phyloP scores from a whole-genome alignment of 1,284 basidiomycete genomes.

The Spongiforma sp. region DNA sequence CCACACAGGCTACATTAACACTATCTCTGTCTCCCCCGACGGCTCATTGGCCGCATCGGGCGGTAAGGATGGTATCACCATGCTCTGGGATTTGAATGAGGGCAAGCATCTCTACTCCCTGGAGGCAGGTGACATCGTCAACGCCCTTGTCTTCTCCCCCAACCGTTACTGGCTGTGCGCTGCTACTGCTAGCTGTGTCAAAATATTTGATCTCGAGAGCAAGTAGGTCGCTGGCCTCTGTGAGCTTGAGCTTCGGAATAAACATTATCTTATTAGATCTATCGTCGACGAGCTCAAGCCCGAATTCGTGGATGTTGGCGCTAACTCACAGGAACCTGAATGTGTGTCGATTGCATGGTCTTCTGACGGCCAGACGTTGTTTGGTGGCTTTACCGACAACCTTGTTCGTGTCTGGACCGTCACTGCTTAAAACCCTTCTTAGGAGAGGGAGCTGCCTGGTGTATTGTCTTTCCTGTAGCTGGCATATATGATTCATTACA shows the following conservation, averaged over 20 bases:
- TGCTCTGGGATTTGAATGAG: slow-evolving; percentile 99
- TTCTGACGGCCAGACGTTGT: slow-evolving; percentile 96
- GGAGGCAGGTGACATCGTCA: slow-evolving; percentile 98
- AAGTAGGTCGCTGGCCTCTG: slow-evolving; percentile 65
- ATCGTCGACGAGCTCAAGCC: slow-evolving; percentile 99
- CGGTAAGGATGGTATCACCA: slow-evolving; percentile 99
- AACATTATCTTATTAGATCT: slow-evolving; percentile 59
- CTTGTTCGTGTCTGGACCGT: slow-evolving; percentile 93
- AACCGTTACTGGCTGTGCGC: slow-evolving; percentile 99
- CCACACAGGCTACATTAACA: slow-evolving; percentile 99
- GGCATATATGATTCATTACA: slow-evolving; percentile 27
- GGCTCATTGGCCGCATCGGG: slow-evolving; percentile 99
- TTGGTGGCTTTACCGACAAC: slow-evolving; percentile 95
- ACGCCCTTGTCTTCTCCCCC: slow-evolving; percentile 99
- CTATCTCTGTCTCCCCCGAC: slow-evolving; percentile 98
- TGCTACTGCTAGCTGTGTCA: slow-evolving; percentile 97
- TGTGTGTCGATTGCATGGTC: slow-evolving; percentile 99
- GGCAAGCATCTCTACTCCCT: slow-evolving; percentile 99
- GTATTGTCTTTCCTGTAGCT: slow-evolving; percentile 32
- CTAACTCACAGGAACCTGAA: slow-evolving; percentile 88
- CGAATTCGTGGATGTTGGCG: slow-evolving; percentile 82
- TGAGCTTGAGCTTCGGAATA: not conserved
- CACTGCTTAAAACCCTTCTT: slow-evolving; percentile 59
- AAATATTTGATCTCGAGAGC: slow-evolving; percentile 99
- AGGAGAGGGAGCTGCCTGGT: slow-evolving; percentile 33